Percentiles rank a stretch among this genome's conserved stretches.
phyloP scores from a whole-genome alignment of 345 rosid genomes.

The Populus ilicifolia region DNA sequence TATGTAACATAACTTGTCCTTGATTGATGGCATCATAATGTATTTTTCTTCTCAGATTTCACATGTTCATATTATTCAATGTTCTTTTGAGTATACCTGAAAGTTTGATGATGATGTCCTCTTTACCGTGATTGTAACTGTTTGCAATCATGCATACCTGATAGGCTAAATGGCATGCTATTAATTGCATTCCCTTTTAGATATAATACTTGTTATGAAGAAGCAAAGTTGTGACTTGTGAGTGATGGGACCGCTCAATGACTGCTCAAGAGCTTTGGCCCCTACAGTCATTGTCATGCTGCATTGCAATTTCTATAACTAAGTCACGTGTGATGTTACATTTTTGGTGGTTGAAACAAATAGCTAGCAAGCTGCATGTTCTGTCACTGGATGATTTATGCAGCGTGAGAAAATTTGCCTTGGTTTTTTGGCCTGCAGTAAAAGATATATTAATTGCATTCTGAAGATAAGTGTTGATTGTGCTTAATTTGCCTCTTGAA shows the following conservation, averaged over 20 bases:
- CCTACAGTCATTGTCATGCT: background rate
- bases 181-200: background rate
- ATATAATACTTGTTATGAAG: background rate
- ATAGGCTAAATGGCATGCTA: too few species aligned
- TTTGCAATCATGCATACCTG: too few species aligned
- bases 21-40: background rate
- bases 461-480: background rate
- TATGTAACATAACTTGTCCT: background rate
- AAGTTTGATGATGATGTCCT: too few species aligned
- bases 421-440: background rate
- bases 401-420: background rate
- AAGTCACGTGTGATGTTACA: background rate
- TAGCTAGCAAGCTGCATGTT: background rate
- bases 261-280: background rate
- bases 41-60: background rate
- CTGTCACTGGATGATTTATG: background rate
- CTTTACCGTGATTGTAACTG: too few species aligned
- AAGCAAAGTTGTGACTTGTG: background rate
- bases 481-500: background rate
- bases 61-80: background rate
- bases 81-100: too few species aligned
- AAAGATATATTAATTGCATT: background rate
- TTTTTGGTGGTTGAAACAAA: background rate
- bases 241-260: background rate
- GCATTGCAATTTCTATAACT: too few species aligned